Base-by-base conservation (phyloP, 441 rosid genomes). In the Adansonia rubrostipa region DNA sequence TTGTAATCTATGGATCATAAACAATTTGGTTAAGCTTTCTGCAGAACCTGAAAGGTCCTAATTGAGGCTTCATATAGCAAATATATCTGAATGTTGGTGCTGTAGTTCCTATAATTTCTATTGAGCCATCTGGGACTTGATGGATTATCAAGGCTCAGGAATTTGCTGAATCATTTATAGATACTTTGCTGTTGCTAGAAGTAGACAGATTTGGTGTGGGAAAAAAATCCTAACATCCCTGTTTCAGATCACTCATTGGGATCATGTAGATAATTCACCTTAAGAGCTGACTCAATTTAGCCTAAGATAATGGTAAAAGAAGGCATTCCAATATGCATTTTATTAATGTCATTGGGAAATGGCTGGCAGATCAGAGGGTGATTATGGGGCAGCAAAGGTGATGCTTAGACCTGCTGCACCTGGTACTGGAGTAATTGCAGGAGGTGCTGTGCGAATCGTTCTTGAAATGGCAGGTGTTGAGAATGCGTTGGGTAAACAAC, bases 331-430 rank as follows among this genome's bases (percentile, higher is more conserved):
- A 19, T 69, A 24, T 44, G 28, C 45, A 5, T 40, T 33, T 20
- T 53, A 5, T 33, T 76, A 50, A 78, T 75, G 44, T 20, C 10
- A 24, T 56, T 57, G 17, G 62, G 53, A 53, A 80, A 75, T 81
- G 70, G 45, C 75, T 82, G 79, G 82, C 87, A 96, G 97, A 81
- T 81, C 97, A 45, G 97, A 92, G 1, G 99, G 98, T 15, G 92
- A 91, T 62, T 92, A 76, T 61, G 99, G 98, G 79, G 99, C 97
- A 58, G 98, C 99, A 0, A 89, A 83, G 82, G 99, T 96, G 90
- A 96, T 96, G 98, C 95, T 93, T 66, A 92, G 98, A 87, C 99
- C 99, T 10, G 98, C 98, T 62, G 87, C 97, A 44, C 99, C 97
- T 22, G 99, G 99, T 80, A 91, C 98, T 0, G 99, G 99, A 77